These are phyloP conservation scores for Ampelocalamus luodianensis DNA, from an alignment of 176 grass and related monocot genomes.

Conservation along the genomic window DNA sequence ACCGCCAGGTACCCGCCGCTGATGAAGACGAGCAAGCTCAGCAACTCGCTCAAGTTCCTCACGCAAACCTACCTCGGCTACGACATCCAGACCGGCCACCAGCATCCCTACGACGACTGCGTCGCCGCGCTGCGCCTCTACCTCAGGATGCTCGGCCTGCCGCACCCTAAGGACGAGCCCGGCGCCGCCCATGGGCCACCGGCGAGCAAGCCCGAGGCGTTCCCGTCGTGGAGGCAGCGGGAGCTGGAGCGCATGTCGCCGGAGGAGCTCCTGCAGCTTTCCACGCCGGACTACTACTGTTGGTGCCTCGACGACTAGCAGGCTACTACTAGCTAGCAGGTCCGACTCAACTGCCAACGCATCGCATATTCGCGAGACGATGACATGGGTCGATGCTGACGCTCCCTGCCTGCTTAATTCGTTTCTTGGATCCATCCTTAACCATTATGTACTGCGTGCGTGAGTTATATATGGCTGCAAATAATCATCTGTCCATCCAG, in stretches of 20 bases:
- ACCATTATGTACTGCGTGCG: too few species aligned
- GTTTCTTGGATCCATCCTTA: too few species aligned
- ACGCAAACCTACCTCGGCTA: conserved; percentile 68
- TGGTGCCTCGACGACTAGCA: conserved; percentile 70
- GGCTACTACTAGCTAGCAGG: too few species aligned
- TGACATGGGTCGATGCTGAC: too few species aligned
- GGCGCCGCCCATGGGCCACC: background rate
- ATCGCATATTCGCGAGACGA: too few species aligned
- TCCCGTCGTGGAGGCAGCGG: conserved; percentile 53
- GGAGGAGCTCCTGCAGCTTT: conserved; percentile 56
- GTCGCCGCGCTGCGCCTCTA: conserved; percentile 69
- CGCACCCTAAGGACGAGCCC: conserved; percentile 18
- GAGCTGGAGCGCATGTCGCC: conserved; percentile 71
- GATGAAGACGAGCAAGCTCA: conserved; percentile 92
- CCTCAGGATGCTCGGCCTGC: conserved; percentile 50
- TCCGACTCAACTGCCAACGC: too few species aligned
- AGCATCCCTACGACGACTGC: conserved; percentile 73
- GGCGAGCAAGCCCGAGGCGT: conserved; percentile 18
- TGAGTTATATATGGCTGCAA: too few species aligned
- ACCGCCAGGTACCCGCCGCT: conserved; percentile 82
- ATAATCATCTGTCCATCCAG: too few species aligned
- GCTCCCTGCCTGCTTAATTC: too few species aligned
- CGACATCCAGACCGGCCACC: conserved; percentile 47
- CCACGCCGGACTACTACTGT: conserved; percentile 62
- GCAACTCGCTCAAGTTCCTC: conserved; percentile 79